Conservation (phyloP, 2,329 filamentous ascomycete species). For the Colletotrichum sp. region DNA sequence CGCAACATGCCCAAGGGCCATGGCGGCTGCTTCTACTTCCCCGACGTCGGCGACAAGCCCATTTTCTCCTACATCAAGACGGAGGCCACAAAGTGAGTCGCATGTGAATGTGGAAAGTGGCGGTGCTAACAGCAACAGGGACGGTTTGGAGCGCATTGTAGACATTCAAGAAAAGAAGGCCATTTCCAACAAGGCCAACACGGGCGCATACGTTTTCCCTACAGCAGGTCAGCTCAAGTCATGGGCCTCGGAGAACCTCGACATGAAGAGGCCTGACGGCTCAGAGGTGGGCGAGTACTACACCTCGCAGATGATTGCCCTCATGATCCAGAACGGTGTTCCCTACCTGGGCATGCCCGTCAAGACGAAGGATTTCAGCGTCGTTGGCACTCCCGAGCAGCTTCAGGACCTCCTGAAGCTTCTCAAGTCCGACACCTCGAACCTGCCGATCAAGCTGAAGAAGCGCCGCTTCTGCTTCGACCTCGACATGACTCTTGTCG, state of each 20-base stretch:
- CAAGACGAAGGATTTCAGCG: conserved; percentile 28
- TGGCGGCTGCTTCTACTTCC: conserved; percentile 32
- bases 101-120: too few relatives aligned
- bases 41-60: conserved; percentile 31
- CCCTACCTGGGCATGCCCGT: conserved; percentile 29
- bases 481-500: conserved; percentile 34
- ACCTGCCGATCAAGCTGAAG: conserved; percentile 25
- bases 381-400: conserved; percentile 33
- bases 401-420: conserved; percentile 29
- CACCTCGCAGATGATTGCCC: conserved; percentile 29
- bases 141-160: conserved; percentile 26
- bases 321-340: conserved; percentile 28
- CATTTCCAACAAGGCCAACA: conserved; percentile 33
- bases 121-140: conserved; percentile 3
- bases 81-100: conserved; percentile 19
- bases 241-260: conserved; percentile 28
- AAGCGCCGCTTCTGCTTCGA: conserved; percentile 36
- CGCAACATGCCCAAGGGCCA: conserved; percentile 29
- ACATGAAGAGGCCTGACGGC: conserved; percentile 24
- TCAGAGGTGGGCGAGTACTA: conserved; percentile 31
- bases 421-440: conserved; percentile 25
- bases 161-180: conserved; percentile 34
- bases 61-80: conserved; percentile 36
- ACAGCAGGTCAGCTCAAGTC: conserved; percentile 26
- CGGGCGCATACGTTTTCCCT: conserved; percentile 32